phyloP scores from a whole-genome alignment of 2,329 filamentous ascomycete species.

The Aureobasidium sp. region DNA sequence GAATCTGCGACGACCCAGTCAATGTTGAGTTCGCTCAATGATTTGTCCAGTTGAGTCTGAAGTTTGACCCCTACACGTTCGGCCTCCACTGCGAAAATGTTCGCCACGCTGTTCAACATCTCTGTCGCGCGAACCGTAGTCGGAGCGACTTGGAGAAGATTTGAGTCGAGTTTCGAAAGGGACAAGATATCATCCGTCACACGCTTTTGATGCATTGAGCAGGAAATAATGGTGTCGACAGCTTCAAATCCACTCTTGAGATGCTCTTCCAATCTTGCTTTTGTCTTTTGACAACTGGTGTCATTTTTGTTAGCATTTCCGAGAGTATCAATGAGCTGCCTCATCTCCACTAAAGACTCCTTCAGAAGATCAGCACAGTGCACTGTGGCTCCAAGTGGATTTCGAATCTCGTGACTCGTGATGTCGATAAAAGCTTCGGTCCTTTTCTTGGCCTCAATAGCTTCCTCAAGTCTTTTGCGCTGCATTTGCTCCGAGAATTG shows the following conservation, averaged over 20 bases:
- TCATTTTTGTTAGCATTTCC: background rate
- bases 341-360: slow-evolving; percentile 14
- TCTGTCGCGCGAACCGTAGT: slow-evolving; percentile 27
- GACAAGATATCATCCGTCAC: slow-evolving; percentile 44
- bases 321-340: slow-evolving; percentile 10
- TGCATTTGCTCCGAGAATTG: background rate
- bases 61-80: slow-evolving; percentile 43
- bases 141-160: slow-evolving; percentile 34
- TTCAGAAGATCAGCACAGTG: slow-evolving; percentile 17
- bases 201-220: slow-evolving; percentile 37
- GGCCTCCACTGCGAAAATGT: slow-evolving; percentile 29
- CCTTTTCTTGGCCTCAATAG: slow-evolving; percentile 16
- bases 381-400: slow-evolving; percentile 18
- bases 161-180: slow-evolving; percentile 31
- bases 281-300: background rate
- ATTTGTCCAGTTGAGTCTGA: slow-evolving; percentile 25
- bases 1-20: slow-evolving; percentile 23
- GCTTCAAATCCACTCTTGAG: slow-evolving; percentile 4
- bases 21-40: slow-evolving; percentile 29
- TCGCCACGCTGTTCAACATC: slow-evolving; percentile 33
- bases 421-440: slow-evolving; percentile 25
- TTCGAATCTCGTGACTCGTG: slow-evolving; percentile 26
- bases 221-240: slow-evolving; percentile 39
- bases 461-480: slow-evolving; percentile 22
- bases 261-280: background rate